Evolutionary conservation across 73 alveolate genomes (phyloP), one percentile per base, ranked within the genome.

Genomic region (Blepharisma stoltei): DNA sequence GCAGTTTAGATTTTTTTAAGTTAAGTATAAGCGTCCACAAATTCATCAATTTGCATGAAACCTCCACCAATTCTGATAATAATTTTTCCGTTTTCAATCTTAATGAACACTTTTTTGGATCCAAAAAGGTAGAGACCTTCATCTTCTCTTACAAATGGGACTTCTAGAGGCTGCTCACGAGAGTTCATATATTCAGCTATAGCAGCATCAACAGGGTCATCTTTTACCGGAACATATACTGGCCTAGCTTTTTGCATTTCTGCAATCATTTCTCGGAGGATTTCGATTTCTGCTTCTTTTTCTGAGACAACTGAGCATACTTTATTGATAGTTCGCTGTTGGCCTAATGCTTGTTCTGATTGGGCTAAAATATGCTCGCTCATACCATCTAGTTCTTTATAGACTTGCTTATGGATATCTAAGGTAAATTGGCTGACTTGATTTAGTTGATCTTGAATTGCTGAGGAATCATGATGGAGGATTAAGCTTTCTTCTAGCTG

Each of bases 41-140:
- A 60, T 8, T 60, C 73, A 25, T 60, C 73, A 60, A 60, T 25
- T 14, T 60, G 14, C 23, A 38, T 14, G 23, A 60, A 60, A 14
- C 73, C 73, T 60, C 73, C 73, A 9, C 73, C 73, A 60, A 60
- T 11, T 20, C 73, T n/a, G 46, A 60, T 60, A 9, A 60, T 38
- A 60, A 60, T 60, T 60, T 38, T 38, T 1, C 46, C 14, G 5
- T 25, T 60, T 25, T 60, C 73, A 1, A 60, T 60, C 45, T 25
- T 60, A 14, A 60, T 60, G 2, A 38, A 20, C 11, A 60, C 73
- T 25, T 60, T 60, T 60, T 60, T 60, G 23, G 48, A 14, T 11
- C 73, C 73, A 25, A 60, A 60, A 8, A 60, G 23, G 5, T 60
- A 60, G 46, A 60, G 14, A 2, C 73, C 73, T 8, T 60, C 46